Evolutionary conservation across 257 asterid genomes (phyloP).

Genomic region (Parsonsia alboflavescens): DNA sequence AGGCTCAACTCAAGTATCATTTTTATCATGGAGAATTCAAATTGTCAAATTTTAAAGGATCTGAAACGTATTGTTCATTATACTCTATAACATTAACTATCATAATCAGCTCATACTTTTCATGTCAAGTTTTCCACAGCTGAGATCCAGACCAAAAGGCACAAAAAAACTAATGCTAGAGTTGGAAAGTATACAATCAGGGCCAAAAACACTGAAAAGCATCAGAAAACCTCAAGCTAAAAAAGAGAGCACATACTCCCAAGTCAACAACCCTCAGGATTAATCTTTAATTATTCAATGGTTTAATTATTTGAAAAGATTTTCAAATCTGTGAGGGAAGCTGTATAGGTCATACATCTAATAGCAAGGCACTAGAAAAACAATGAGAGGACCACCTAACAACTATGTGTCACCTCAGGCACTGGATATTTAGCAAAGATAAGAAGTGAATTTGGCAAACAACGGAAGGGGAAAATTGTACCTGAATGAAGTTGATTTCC

Average conservation of each 20-base stretch:
- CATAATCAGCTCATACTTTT: not conserved
- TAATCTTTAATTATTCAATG: not conserved
- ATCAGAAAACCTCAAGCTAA: not conserved
- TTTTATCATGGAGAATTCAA: not conserved
- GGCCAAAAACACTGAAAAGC: not conserved
- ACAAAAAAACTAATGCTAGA: not conserved
- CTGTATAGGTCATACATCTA: not conserved
- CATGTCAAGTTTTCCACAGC: not conserved
- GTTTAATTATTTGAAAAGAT: not conserved
- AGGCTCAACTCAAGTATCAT: not conserved
- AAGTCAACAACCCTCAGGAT: not conserved
- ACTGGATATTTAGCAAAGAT: not conserved
- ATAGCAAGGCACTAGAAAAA: too few relatives aligned
- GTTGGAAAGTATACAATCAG: not conserved
- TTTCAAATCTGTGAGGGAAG: not conserved
- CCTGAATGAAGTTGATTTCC: conserved; percentile 31
- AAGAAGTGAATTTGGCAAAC: not conserved
- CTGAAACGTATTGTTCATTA: not conserved
- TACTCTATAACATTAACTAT: not conserved
- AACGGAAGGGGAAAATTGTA: conserved; percentile 11
- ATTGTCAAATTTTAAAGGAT: not conserved
- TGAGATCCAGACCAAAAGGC: not conserved
- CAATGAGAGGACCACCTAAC: not conserved
- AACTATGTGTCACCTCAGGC: conserved; percentile 5
- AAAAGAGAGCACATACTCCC: not conserved